Conservation (phyloP, 2,329 filamentous ascomycete genomes). For the Tolypocladium tundrense region DNA sequence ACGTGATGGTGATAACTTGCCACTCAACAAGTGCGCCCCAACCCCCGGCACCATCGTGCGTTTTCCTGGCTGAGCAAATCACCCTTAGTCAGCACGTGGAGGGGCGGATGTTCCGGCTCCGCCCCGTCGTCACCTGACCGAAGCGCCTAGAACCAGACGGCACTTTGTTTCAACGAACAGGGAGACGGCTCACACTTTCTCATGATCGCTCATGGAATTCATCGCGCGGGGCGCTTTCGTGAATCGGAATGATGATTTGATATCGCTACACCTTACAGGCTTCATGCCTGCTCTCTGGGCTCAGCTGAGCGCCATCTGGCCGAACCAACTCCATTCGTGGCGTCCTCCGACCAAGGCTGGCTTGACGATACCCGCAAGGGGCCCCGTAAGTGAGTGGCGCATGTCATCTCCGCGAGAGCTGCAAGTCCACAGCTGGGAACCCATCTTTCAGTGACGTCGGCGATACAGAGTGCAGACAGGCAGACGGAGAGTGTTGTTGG, state of each 20-base stretch:
- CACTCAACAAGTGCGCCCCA: not conserved
- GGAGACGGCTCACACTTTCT: too few relatives aligned
- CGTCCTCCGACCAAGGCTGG: not conserved
- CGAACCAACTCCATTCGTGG: not conserved
- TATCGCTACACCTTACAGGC: not conserved
- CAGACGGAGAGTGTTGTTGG: not conserved
- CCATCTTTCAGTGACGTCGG: not conserved
- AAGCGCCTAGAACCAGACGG: not conserved
- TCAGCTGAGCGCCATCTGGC: not conserved
- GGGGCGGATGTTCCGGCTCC: conserved; percentile 3
- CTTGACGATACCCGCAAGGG: not conserved
- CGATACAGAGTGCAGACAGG: not conserved
- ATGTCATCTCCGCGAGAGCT: not conserved
- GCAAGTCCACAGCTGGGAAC: not conserved
- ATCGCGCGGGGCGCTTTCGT: not conserved
- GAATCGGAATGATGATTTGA: not conserved
- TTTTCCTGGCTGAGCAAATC: not conserved
- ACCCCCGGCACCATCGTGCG: conserved; percentile 2
- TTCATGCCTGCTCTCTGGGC: not conserved
- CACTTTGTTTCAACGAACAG: not conserved
- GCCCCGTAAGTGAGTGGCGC: not conserved
- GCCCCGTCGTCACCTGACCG: conserved; percentile 1
- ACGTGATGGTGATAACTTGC: not conserved
- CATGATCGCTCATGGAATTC: too few relatives aligned
- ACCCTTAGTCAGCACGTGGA: conserved; percentile 5